These are phyloP conservation scores for Lactarius tabidus DNA, from an alignment of 768 basidiomycete species.

Conservation along the genomic window DNA sequence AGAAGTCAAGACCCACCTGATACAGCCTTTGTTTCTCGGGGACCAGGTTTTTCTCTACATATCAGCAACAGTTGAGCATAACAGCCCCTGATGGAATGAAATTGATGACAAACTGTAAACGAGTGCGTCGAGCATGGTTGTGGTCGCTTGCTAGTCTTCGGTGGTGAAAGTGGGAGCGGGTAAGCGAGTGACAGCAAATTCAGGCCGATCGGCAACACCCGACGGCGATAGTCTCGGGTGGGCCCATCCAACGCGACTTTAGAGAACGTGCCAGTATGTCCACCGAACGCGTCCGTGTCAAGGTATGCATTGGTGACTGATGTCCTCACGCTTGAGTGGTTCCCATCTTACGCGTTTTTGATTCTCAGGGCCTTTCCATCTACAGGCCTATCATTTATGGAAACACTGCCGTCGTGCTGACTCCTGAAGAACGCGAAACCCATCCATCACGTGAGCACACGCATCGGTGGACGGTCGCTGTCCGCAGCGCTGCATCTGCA, in stretches of 20 bases:
- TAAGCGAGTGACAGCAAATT: slow-evolving; percentile 23
- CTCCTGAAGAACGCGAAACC: slow-evolving; percentile 60
- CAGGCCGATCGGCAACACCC: slow-evolving; percentile 29
- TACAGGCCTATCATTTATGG: slow-evolving; percentile 93
- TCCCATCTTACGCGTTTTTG: slow-evolving; percentile 9
- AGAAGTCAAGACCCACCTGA: slow-evolving; percentile 47
- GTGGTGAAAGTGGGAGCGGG: slow-evolving; percentile 8
- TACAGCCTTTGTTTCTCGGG: slow-evolving; percentile 59
- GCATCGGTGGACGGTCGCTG: slow-evolving; percentile 94
- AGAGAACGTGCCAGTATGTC: slow-evolving; percentile 37
- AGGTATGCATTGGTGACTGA: slow-evolving; percentile 47
- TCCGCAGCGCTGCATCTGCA: slow-evolving; percentile 80
- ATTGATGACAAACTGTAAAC: slow-evolving; percentile 53
- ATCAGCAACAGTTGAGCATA: background rate
- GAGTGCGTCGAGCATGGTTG: slow-evolving; percentile 53
- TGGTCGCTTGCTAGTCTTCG: background rate
- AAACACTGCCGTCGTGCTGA: slow-evolving; percentile 81
- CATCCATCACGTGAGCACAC: slow-evolving; percentile 71
- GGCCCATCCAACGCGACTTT: slow-evolving; percentile 2
- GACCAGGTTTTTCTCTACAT: slow-evolving; percentile 58
- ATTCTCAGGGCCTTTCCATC: slow-evolving; percentile 73
- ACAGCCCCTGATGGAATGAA: background rate
- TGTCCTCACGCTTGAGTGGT: slow-evolving; percentile 7
- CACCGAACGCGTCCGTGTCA: slow-evolving; percentile 74
- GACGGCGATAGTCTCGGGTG: slow-evolving; percentile 29